Percentiles rank a stretch among this genome's conserved stretches.
These are phyloP conservation scores for Aureobasidium subglaciale DNA, from an alignment of 2,329 filamentous ascomycete species.

Conservation along the genomic window DNA sequence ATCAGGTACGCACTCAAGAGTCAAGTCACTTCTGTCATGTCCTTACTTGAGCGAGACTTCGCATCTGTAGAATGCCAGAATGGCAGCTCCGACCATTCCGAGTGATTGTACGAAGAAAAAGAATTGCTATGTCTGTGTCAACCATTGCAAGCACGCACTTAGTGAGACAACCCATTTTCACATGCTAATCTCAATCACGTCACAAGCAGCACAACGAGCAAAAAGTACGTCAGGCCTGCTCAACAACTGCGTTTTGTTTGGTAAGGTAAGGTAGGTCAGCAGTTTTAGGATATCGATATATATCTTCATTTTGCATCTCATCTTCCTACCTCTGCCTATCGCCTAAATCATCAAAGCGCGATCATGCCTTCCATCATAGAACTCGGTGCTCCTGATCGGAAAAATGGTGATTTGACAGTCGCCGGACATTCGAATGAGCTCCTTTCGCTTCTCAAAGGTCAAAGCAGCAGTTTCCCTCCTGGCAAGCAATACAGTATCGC, in stretches of 20 bases:
- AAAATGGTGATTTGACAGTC: neutral
- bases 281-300: neutral
- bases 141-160: neutral
- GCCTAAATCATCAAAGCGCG: too few species aligned
- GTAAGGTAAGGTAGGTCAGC: constrained; percentile 3
- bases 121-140: too few species aligned
- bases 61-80: too few species aligned
- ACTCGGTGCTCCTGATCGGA: neutral
- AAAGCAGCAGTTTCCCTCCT: constrained; percentile 4
- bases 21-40: too few species aligned
- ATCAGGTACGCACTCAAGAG: constrained; percentile 1
- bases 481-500: constrained; percentile 19
- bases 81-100: too few species aligned
- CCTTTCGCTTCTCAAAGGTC: neutral
- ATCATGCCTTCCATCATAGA: neutral
- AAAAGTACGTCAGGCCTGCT: neutral
- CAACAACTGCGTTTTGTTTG: neutral
- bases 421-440: neutral
- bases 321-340: neutral
- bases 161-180: neutral
- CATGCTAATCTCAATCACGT: neutral
- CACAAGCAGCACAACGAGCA: neutral
- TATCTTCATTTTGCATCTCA: neutral
- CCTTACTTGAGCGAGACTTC: too few species aligned
- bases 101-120: too few species aligned